Evolutionary conservation across 352 stramenopile genomes (phyloP).

Genomic region (Elongisporangium prolatum): DNA sequence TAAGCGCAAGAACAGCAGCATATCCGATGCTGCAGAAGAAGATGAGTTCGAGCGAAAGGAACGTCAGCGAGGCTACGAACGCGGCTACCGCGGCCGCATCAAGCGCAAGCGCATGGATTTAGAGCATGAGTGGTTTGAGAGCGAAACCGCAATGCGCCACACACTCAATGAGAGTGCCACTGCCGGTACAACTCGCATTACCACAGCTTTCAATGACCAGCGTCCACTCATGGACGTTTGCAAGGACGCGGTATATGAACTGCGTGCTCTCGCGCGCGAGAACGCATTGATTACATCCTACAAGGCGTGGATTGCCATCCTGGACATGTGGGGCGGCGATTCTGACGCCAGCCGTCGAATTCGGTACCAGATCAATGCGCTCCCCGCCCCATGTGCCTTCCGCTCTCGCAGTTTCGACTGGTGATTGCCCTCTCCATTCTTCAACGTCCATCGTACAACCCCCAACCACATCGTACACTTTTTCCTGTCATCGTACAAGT

Average conservation of each 20-base stretch:
- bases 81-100: slow-evolving; percentile 7
- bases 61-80: slow-evolving; percentile 9
- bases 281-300: background rate
- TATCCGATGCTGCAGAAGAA: background rate
- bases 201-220: background rate
- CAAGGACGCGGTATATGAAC: slow-evolving; percentile 1
- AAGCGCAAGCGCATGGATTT: slow-evolving; percentile 1
- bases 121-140: slow-evolving; percentile 1
- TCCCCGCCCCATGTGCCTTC: background rate
- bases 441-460: background rate
- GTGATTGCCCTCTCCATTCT: background rate
- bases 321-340: slow-evolving; percentile 8
- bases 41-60: background rate
- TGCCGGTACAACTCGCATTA: background rate
- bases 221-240: background rate
- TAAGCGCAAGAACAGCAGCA: background rate
- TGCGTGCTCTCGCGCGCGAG: background rate
- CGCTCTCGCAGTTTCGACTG: background rate
- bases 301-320: background rate
- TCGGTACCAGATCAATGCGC: slow-evolving; percentile 9
- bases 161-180: background rate
- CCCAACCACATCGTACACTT: background rate
- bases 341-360: slow-evolving; percentile 4
- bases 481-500: background rate
- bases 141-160: slow-evolving; percentile 3